Evolutionary conservation across 108 stramenopile species (phyloP), one percentile per base, ranked within the genome.

Genomic region (Chaetoceros tenuissimus): DNA sequence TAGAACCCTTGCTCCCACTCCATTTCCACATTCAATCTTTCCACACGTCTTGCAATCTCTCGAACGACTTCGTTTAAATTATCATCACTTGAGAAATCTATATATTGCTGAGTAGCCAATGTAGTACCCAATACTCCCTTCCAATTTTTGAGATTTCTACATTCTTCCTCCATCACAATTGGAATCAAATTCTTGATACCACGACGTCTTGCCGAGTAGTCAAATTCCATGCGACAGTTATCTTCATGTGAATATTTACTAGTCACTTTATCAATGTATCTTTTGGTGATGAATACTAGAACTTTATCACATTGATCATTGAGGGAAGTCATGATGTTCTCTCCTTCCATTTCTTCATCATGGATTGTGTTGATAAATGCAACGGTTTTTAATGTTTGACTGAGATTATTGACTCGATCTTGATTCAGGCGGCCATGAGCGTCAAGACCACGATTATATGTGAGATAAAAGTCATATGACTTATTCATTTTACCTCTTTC

Each of bases 1-100:
- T 73, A 73, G 52, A 68, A 57, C 10, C 72, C 72, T 2, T 67
- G 64, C 40, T 73, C 72, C 21, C 5, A 13, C 34, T 40, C 8
- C 13, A 40, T 13, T 40, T 40, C 13, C 5, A 10, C 34, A 40
- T 40, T 40, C n/a, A n/a, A n/a, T 10, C 34, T 5, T 10, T 40
- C 8, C 34, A 40, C 8, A 5, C 34, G 5, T 40, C 13, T 40
- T 13, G 13, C 5, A 10, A 40, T 40, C 34, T 40, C 8, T 40
- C 34, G 5, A 5, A 40, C 13, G 34, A 5, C 5, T 10, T 13
- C 13, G 34, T 40, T 10, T 13, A 40, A 13, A 5, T 10, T 40
- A 40, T 40, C 34, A 40, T 40, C 34, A 40, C 13, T 40, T 40
- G 34, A 40, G 13, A 40, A 40, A 13, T 40, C 34, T 5, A 40